Evolutionary conservation across 768 basidiomycete genomes (phyloP), one percentile per base, ranked within the genome.

Genomic region (Suillus decipiens): DNA sequence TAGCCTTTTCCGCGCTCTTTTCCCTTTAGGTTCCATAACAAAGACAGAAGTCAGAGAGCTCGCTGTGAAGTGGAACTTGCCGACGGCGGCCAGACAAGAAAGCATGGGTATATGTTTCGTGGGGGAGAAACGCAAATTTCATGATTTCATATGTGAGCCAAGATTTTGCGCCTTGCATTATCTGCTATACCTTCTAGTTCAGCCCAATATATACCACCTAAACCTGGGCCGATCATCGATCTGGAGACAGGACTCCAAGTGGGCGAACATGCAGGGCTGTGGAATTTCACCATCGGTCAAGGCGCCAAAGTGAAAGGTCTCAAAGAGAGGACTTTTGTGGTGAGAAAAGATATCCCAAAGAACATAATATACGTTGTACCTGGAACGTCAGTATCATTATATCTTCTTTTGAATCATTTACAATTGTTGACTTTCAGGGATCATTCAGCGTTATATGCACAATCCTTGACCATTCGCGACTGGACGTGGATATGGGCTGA

Each of bases 61-160:
- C 19, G 96, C 96, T 0, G 75, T 75, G 10, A 71, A 83, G 37
- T 84, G 83, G 72, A 76, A 73, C 1, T 75, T 98, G 22, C 87
- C 89, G 3, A 95, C 89, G 3, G 92, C 93, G 0, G 80, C 84
- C 3, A 82, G 93, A 63, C 82, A 81, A 19, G 96, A 99, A 71
- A 95, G 92, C 74, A 95, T 96, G 86, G 96, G 96, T 0, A 83
- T 99, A 19, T 99, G 96, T 70, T 99, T 99, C 66, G 88, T 99
- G 1, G 96, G 95, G 5, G 86, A 95, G 71, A 86, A 89, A 69
- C 80, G 81, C 11, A 83, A 78, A 55, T 96, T 96, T 67, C 79
- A 81, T 33, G 76, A 84, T 10, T 98, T 96, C 71, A 73, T 96
- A 56, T 84, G 93, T 90, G 64, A 65, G 28, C 59, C 42, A 33